Conservation (phyloP, 805 yeast genomes). For the Wickerhamomyces sydowiorum region DNA sequence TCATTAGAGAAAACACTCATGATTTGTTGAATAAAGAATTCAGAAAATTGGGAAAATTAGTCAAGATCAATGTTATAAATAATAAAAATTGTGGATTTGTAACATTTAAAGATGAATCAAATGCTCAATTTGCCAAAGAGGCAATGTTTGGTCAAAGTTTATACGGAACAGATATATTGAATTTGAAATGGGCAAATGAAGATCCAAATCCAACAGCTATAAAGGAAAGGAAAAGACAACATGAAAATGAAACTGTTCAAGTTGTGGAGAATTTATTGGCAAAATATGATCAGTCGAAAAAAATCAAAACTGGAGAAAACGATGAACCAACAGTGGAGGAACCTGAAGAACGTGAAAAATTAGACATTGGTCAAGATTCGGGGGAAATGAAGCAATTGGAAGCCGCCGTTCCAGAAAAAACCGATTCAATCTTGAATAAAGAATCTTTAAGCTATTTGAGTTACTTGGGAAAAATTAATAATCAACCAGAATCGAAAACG, state of each 20-base stretch:
- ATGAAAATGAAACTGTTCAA: constrained; percentile 20
- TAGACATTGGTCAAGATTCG: constrained; percentile 14
- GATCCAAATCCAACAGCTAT: constrained; percentile 72
- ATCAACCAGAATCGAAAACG: neutral
- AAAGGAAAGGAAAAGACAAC: constrained; percentile 35
- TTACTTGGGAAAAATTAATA: constrained; percentile 3
- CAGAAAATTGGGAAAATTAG: constrained; percentile 71
- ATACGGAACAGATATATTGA: constrained; percentile 58
- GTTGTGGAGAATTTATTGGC: constrained; percentile 42
- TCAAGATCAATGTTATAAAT: constrained; percentile 54
- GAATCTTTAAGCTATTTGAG: constrained; percentile 6
- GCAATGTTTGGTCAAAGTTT: constrained; percentile 85
- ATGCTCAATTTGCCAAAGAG: constrained; percentile 93
- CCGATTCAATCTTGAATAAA: neutral
- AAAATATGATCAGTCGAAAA: constrained; percentile 23
- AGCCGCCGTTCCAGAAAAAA: constrained; percentile 5
- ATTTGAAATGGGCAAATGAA: constrained; percentile 83
- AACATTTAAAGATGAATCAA: constrained; percentile 57
- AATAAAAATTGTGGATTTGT: constrained; percentile 74
- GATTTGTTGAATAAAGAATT: constrained; percentile 44
- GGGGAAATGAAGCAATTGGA: constrained; percentile 10
- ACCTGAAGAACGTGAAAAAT: constrained; percentile 22
- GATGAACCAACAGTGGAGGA: constrained; percentile 18
- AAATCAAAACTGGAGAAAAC: constrained; percentile 4
- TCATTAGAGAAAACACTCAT: constrained; percentile 30